Evolutionary conservation across 495 filamentous ascomycete genomes (phyloP).

Genomic region (Annulohypoxylon nitens): DNA sequence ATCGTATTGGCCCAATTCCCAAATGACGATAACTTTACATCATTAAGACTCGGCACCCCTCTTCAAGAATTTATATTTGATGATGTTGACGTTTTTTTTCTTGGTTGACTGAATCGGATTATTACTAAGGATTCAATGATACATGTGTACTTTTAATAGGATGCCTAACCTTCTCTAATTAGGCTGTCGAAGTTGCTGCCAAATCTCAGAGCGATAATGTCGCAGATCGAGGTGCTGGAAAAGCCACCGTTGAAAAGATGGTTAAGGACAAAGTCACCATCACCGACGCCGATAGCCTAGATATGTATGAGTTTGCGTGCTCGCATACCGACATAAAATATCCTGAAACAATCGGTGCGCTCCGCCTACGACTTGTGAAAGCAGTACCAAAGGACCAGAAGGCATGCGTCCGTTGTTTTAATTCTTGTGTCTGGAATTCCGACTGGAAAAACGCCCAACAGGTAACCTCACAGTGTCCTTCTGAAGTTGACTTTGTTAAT

Average conservation of each 20-base stretch:
- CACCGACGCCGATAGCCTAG: constrained; percentile 57
- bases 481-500: constrained; percentile 8
- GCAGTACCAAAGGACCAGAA: constrained; percentile 56
- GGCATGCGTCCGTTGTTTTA: constrained; percentile 54
- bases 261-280: constrained; percentile 54
- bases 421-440: constrained; percentile 59
- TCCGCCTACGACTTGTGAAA: constrained; percentile 59
- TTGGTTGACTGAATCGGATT: not conserved
- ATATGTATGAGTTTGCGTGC: constrained; percentile 59
- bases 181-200: constrained; percentile 62
- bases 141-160: not conserved
- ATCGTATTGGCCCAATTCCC: not conserved
- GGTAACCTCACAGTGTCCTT: constrained; percentile 36
- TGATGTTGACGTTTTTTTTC: not conserved
- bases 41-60: not conserved
- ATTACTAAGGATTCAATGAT: not conserved
- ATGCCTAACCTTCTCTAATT: constrained; percentile 23
- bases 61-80: not conserved
- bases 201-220: constrained; percentile 60
- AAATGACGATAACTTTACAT: not conserved
- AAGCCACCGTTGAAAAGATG: constrained; percentile 54
- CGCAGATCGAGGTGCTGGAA: constrained; percentile 50
- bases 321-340: constrained; percentile 30
- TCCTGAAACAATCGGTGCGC: constrained; percentile 55
- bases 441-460: constrained; percentile 65